A percentile compares a stretch with the other conserved stretches of the same genome.
phyloP scores from a whole-genome alignment of 768 basidiomycete species.

The Phanerodontia chrysosporium region DNA sequence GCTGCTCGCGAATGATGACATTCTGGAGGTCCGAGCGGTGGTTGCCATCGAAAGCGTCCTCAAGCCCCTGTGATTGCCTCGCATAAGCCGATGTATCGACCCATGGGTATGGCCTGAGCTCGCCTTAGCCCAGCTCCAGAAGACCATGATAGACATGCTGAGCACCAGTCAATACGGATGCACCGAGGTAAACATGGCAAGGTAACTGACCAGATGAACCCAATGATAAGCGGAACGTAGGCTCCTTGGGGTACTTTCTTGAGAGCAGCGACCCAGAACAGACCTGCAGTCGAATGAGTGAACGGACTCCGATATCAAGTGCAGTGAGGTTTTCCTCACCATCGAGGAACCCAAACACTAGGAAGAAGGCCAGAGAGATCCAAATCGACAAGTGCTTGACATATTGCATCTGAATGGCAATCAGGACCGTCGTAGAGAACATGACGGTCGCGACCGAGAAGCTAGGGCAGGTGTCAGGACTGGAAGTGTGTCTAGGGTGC shows the following conservation, averaged over 20 bases:
- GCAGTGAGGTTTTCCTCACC: slow-evolving; percentile 24
- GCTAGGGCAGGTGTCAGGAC: slow-evolving; percentile 30
- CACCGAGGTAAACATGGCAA: neutral
- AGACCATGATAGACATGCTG: slow-evolving; percentile 44
- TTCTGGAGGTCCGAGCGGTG: slow-evolving; percentile 52
- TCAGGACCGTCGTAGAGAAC: slow-evolving; percentile 54
- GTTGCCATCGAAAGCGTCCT: slow-evolving; percentile 55
- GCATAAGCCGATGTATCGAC: neutral
- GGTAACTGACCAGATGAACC: slow-evolving; percentile 39
- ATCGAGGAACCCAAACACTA: slow-evolving; percentile 62
- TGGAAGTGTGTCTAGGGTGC: neutral
- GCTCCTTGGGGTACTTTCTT: slow-evolving; percentile 62
- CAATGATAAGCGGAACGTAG: slow-evolving; percentile 64
- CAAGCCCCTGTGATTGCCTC: slow-evolving; percentile 34
- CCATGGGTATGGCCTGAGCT: neutral
- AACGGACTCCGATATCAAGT: too few relatives aligned
- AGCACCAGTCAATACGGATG: neutral
- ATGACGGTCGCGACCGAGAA: slow-evolving; percentile 66
- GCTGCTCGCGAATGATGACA: slow-evolving; percentile 41
- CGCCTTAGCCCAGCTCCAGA: slow-evolving; percentile 67
- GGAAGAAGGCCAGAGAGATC: slow-evolving; percentile 42
- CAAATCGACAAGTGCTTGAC: slow-evolving; percentile 47
- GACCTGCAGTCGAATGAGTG: slow-evolving; percentile 21
- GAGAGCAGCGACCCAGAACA: slow-evolving; percentile 64
- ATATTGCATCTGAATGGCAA: slow-evolving; percentile 53